Percentiles rank a stretch among this genome's conserved stretches.
These are phyloP conservation scores for Plectosphaerella plurivora DNA, from an alignment of 2,329 filamentous ascomycete species.

Conservation along the genomic window DNA sequence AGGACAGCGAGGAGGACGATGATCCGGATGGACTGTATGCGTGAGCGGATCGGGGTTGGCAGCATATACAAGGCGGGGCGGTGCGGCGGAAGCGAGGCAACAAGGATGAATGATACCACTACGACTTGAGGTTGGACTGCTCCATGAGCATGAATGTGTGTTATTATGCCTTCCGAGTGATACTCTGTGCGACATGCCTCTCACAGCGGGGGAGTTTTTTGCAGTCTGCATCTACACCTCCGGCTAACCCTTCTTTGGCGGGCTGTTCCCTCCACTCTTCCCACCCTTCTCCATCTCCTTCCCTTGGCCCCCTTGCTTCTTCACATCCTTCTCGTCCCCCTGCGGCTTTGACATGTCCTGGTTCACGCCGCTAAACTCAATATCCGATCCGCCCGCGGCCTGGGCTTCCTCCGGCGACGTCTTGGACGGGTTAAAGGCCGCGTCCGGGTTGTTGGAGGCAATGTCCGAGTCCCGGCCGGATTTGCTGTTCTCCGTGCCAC, in stretches of 20 bases:
- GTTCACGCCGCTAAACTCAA: constrained; percentile 41
- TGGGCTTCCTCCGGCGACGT: constrained; percentile 61
- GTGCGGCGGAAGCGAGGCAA: too few species aligned
- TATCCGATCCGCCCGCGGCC: constrained; percentile 29
- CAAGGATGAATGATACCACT: too few species aligned
- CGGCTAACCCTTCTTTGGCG: constrained; percentile 23
- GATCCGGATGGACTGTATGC: constrained; percentile 47
- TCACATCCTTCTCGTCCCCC: constrained; percentile 27
- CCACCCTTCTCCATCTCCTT: constrained; percentile 28
- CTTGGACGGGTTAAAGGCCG: constrained; percentile 65
- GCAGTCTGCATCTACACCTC: too few species aligned
- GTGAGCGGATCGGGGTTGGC: constrained; percentile 7
- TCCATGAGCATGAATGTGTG: too few species aligned
- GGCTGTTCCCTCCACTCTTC: constrained; percentile 23
- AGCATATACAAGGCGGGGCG: neutral
- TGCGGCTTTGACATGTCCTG: constrained; percentile 34
- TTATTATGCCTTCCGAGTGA: too few species aligned
- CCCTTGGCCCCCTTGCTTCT: constrained; percentile 23
- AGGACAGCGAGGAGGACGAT: constrained; percentile 47
- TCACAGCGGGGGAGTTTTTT: too few species aligned
- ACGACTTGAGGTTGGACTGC: too few species aligned
- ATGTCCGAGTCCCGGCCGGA: constrained; percentile 60
- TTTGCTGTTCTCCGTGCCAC: constrained; percentile 62
- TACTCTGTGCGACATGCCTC: too few species aligned
- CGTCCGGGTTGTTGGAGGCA: constrained; percentile 48